Conservation (phyloP, 768 basidiomycete genomes). For the Agrocybe chaxingu region DNA sequence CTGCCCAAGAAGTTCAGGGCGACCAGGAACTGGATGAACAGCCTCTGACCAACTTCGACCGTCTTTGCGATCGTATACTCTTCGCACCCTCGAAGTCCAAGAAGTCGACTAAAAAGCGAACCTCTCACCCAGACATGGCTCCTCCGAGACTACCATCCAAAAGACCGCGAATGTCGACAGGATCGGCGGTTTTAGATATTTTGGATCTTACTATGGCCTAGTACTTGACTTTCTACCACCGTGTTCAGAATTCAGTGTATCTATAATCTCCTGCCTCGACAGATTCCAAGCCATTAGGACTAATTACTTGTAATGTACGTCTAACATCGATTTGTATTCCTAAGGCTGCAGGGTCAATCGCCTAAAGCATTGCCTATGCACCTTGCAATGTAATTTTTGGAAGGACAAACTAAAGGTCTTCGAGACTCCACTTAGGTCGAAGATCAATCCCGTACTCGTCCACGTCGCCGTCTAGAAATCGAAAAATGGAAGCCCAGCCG, state of each 20-base stretch:
- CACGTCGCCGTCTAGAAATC: constrained; percentile 61
- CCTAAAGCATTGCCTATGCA: too few relatives aligned
- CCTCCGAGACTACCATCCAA: background rate
- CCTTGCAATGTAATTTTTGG: background rate
- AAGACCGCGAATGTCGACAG: constrained; percentile 1
- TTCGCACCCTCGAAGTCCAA: background rate
- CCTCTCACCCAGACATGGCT: background rate
- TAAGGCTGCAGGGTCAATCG: too few relatives aligned
- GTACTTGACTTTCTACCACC: background rate
- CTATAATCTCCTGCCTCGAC: too few relatives aligned
- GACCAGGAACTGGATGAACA: background rate
- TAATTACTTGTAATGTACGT: too few relatives aligned
- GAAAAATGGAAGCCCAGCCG: constrained; percentile 85
- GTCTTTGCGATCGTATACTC: background rate
- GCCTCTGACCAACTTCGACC: constrained; percentile 1
- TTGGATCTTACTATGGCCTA: constrained; percentile 1
- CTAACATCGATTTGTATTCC: too few relatives aligned
- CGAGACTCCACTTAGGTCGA: constrained; percentile 77
- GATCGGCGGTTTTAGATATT: constrained; percentile 2
- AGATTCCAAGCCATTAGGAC: too few relatives aligned
- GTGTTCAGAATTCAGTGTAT: background rate
- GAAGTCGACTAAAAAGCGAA: background rate
- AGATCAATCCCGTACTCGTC: constrained; percentile 62
- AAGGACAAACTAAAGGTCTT: constrained; percentile 33
- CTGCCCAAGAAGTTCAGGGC: background rate